Conservation (phyloP, 257 asterid genomes). For the Euphrasia confusa region DNA sequence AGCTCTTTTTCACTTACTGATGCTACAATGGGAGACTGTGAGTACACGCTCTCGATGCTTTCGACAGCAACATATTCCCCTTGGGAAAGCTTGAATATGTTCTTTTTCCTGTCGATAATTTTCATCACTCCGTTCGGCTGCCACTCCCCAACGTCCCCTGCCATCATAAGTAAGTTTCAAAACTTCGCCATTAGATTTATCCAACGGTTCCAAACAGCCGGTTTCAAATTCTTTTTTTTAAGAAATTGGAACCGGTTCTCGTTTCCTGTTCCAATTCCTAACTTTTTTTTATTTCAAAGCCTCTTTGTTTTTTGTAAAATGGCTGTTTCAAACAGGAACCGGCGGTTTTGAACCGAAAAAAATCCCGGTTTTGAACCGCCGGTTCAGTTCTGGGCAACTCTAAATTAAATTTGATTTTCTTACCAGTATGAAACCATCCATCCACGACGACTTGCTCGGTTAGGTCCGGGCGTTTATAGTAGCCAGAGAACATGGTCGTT, state of each 20-base stretch:
- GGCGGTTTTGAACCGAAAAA: too few relatives aligned
- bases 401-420: background rate
- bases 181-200: background rate
- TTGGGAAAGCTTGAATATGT: constrained; percentile 91
- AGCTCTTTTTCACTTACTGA: constrained; percentile 36
- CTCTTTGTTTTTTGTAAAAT: too few relatives aligned
- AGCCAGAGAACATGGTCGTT: constrained; percentile 73
- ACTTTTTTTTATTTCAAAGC: too few relatives aligned
- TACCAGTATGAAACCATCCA: constrained; percentile 98
- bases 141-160: constrained; percentile 93
- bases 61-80: constrained; percentile 96
- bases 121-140: constrained; percentile 82
- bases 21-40: constrained; percentile 71
- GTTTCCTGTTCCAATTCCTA: too few relatives aligned
- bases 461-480: constrained; percentile 83
- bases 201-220: too few relatives aligned
- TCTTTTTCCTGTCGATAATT: constrained; percentile 87
- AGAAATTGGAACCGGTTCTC: too few relatives aligned
- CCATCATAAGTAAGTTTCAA: background rate
- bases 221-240: too few relatives aligned
- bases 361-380: too few relatives aligned
- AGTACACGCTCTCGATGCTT: constrained; percentile 64
- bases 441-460: constrained; percentile 56
- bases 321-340: too few relatives aligned
- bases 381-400: too few relatives aligned